A percentile compares a stretch with the other conserved stretches of the same genome.
Conservation (phyloP, 1,284 basidiomycete genomes). For the Pascua sp. region DNA sequence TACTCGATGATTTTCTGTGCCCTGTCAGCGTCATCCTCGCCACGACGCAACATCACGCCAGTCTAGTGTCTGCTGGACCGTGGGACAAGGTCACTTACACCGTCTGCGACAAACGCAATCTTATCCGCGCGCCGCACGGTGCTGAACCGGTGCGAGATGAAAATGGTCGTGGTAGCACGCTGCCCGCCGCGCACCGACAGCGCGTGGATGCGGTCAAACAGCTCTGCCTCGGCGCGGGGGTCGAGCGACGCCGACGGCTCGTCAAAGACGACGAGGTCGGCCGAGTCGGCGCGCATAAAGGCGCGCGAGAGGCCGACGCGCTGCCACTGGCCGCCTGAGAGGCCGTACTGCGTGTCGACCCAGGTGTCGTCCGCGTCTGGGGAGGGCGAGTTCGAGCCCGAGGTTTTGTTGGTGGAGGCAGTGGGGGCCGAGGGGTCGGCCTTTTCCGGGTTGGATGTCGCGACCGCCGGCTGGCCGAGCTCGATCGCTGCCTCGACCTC, state of each 20-base stretch:
- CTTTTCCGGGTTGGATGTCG: too few relatives aligned
- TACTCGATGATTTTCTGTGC: constrained; percentile 62
- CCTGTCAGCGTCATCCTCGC: background rate
- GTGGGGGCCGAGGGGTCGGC: too few relatives aligned
- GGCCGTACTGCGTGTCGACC: background rate
- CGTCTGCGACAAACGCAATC: constrained; percentile 57
- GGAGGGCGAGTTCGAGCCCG: too few relatives aligned
- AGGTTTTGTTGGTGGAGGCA: too few relatives aligned
- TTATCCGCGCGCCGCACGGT: constrained; percentile 30
- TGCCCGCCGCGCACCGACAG: constrained; percentile 7
- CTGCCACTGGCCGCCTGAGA: constrained; percentile 64
- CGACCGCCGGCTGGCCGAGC: too few relatives aligned
- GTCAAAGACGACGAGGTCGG: constrained; percentile 74
- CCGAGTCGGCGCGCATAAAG: constrained; percentile 73
- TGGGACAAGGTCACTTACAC: constrained; percentile 4
- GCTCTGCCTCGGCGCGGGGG: constrained; percentile 69
- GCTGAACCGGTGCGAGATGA: constrained; percentile 71
- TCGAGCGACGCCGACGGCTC: constrained; percentile 61
- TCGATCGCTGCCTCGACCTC: too few relatives aligned
- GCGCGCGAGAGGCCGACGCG: constrained; percentile 74
- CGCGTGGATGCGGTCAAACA: constrained; percentile 55
- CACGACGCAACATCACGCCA: too few relatives aligned
- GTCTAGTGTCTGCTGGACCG: background rate
- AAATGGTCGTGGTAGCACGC: constrained; percentile 63
- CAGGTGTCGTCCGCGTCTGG: too few relatives aligned